These are phyloP conservation scores for Stramenopiles sp. DNA, from an alignment of 352 stramenopile genomes.

Conservation along the genomic window DNA sequence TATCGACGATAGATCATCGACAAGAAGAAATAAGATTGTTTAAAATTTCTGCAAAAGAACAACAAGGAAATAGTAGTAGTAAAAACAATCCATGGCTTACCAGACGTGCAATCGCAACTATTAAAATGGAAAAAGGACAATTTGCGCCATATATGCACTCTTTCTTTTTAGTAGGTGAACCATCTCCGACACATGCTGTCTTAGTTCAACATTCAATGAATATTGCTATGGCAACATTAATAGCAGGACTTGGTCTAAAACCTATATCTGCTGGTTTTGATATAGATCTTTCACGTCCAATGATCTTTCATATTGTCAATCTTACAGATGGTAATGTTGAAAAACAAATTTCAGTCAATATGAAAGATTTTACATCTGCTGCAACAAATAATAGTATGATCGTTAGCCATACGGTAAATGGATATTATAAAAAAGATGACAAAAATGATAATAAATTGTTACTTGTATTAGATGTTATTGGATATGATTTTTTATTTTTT, in stretches of 20 bases:
- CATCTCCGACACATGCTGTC: not conserved
- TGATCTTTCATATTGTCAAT: not conserved
- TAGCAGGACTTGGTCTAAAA: not conserved
- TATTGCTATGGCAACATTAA: not conserved
- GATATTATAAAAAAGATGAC: constrained; percentile 1
- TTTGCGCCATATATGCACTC: not conserved
- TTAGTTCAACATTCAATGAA: not conserved
- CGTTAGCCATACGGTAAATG: not conserved
- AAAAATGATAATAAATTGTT: not conserved
- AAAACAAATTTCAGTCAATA: not conserved
- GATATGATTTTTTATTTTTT: not conserved
- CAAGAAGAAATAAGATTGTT: not conserved
- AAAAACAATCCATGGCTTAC: not conserved
- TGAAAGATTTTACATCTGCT: not conserved
- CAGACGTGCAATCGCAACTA: not conserved
- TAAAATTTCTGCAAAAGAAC: not conserved
- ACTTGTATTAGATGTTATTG: not conserved
- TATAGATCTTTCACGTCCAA: not conserved
- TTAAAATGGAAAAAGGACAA: not conserved
- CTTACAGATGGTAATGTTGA: not conserved
- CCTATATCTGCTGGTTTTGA: not conserved
- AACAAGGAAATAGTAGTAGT: not conserved
- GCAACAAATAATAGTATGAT: not conserved
- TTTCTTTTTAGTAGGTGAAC: not conserved
- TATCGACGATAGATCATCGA: not conserved